Evolutionary conservation across 257 asterid species (phyloP).

Genomic region (Henckelia pumila): DNA sequence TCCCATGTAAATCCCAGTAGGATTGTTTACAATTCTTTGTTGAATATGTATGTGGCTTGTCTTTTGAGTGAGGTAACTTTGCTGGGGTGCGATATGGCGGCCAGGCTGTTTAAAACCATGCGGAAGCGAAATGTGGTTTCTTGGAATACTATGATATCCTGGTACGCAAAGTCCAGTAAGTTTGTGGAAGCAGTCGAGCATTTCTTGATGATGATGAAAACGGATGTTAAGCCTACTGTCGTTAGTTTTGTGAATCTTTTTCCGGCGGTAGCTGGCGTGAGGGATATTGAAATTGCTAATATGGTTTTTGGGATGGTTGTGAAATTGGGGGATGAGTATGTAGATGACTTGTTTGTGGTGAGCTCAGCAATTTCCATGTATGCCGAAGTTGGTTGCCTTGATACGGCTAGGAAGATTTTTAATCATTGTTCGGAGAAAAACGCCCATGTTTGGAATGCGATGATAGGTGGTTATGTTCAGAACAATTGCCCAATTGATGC

Average conservation of each 20-base stretch:
- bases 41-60: constrained; percentile 81
- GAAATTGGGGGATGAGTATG: constrained; percentile 50
- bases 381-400: constrained; percentile 61
- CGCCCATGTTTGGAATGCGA: constrained; percentile 69
- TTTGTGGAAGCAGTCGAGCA: constrained; percentile 49
- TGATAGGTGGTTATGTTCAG: constrained; percentile 64
- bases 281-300: constrained; percentile 45
- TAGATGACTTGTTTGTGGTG: constrained; percentile 55
- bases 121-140: constrained; percentile 71
- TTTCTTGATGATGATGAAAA: constrained; percentile 58
- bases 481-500: constrained; percentile 47
- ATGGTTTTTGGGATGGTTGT: constrained; percentile 50
- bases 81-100: constrained; percentile 42
- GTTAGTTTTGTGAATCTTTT: constrained; percentile 65
- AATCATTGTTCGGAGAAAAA: constrained; percentile 57
- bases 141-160: constrained; percentile 68
- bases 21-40: constrained; percentile 72
- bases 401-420: constrained; percentile 49
- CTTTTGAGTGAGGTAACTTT: constrained; percentile 23
- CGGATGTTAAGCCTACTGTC: constrained; percentile 50
- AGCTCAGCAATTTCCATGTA: constrained; percentile 76
- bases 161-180: constrained; percentile 54
- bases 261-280: constrained; percentile 49
- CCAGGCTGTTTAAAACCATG: constrained; percentile 58
- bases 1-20: constrained; percentile 55